A percentile compares a stretch with the other conserved stretches of the same genome.
These are phyloP conservation scores for Sarocladiaceae sp. DNA, from an alignment of 2,329 filamentous ascomycete genomes.

Conservation along the genomic window DNA sequence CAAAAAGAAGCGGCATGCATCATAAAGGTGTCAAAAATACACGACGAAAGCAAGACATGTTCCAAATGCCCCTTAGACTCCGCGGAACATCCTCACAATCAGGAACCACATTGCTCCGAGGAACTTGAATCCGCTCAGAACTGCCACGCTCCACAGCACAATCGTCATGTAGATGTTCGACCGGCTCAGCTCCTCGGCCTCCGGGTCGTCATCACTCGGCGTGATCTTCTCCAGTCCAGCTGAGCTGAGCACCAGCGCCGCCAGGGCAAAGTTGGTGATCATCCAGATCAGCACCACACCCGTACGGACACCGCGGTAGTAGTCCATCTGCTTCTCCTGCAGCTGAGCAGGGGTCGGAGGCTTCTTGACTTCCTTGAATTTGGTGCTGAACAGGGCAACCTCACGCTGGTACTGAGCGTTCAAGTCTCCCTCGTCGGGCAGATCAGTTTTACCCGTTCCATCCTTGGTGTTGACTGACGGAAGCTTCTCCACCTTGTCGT, in stretches of 20 bases:
- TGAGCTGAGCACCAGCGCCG: slow-evolving; percentile 77
- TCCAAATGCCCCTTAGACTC: slow-evolving; percentile 41
- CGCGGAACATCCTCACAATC: slow-evolving; percentile 78
- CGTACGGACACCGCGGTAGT: slow-evolving; percentile 93
- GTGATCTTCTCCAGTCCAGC: slow-evolving; percentile 70
- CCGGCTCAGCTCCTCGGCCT: slow-evolving; percentile 44
- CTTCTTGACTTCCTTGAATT: slow-evolving; percentile 67
- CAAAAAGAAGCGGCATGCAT: background rate
- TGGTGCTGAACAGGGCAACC: slow-evolving; percentile 64
- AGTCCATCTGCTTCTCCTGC: slow-evolving; percentile 88
- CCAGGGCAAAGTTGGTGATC: slow-evolving; percentile 86
- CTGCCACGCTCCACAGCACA: slow-evolving; percentile 85
- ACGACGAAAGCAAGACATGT: background rate
- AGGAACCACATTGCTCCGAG: slow-evolving; percentile 87
- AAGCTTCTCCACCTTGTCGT: slow-evolving; percentile 89
- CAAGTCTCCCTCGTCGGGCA: slow-evolving; percentile 90
- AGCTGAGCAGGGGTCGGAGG: slow-evolving; percentile 45
- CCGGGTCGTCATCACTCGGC: slow-evolving; percentile 23
- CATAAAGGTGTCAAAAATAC: background rate
- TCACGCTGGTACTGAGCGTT: slow-evolving; percentile 94
- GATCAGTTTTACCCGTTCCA: slow-evolving; percentile 83
- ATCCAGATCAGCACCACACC: slow-evolving; percentile 94
- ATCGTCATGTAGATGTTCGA: slow-evolving; percentile 80
- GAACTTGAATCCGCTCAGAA: slow-evolving; percentile 77
- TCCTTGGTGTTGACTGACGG: slow-evolving; percentile 86